Base-by-base conservation (phyloP, 768 basidiomycete species). In the Tylopilus subfusipes region DNA sequence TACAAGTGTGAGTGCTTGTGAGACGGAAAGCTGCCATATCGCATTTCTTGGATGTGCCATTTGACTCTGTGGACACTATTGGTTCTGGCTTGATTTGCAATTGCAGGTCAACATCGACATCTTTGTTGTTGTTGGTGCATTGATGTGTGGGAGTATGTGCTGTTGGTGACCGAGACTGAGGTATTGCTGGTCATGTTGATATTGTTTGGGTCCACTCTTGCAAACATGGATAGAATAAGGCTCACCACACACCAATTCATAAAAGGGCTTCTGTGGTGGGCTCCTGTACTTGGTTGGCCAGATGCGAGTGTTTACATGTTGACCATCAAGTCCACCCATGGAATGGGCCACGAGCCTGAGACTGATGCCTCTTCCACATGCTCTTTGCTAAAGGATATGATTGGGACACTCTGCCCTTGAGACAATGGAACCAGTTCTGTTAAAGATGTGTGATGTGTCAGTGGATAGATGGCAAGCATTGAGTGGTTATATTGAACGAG, bases 201-300 rank as follows among this genome's bases (percentile, higher is more conserved):
- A 33, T 57, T 33, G 45, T 68, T 55, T 54, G 60, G 52, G 42
- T 54, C 55, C 44, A 14, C 24, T 50, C 59, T 43, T 29, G 10
- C 9, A 1, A 34, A 55, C 10, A 47, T 54, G 52, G 52, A 56
- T 34, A 46, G 25, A 54, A 50, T 34, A 30, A 38, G 44, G 31
- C 88, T 65, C 63, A 90, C 91, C 46, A 83, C 79, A 75, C 96
- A 98, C 97, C 97, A 99, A 68, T 97, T 93, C 97, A 99, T 99
- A 72, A 99, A 98, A 1, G 96, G 94, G 62, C 90, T 93, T 31
- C 97, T 97, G 18, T 92, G 82, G 68, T 99, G 97, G 16, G 97
- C 97, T 0, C 97, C 98, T 79, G 72, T 98, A 98, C 48, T 88
- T 84, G 11, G 73, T 78, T 0, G 96, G 93, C 58, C 82, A 81